Percentiles rank a stretch among this genome's conserved stretches.
phyloP scores from a whole-genome alignment of 2,329 filamentous ascomycete species.

The Neonectria coccinea region DNA sequence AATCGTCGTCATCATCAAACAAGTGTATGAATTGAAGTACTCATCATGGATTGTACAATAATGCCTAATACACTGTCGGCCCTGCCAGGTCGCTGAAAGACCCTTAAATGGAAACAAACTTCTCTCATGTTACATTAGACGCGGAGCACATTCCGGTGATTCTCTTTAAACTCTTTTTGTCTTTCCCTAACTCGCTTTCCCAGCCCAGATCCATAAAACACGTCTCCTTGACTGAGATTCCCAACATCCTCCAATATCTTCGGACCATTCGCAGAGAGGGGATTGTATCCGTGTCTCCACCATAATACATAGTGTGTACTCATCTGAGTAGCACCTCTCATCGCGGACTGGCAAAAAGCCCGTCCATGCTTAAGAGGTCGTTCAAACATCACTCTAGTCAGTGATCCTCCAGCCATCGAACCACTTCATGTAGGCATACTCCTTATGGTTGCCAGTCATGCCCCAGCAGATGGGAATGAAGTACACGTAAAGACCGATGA shows the following conservation, averaged over 20 bases:
- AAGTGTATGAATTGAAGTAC: conserved; percentile 44
- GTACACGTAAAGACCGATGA: conserved; percentile 86
- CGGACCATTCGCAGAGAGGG: conserved; percentile 29
- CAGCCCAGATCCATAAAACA: conserved; percentile 34
- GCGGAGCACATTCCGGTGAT: conserved; percentile 39
- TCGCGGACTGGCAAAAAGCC: conserved; percentile 22
- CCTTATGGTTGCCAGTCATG: conserved; percentile 85
- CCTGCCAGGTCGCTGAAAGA: conserved; percentile 35
- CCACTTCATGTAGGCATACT: conserved; percentile 96
- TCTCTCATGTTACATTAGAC: conserved; percentile 48
- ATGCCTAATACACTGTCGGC: conserved; percentile 48
- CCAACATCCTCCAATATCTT: conserved; percentile 37
- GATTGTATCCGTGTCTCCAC: conserved; percentile 18
- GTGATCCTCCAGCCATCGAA: conserved; percentile 87
- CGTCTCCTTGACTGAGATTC: conserved; percentile 36
- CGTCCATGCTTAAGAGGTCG: conserved; percentile 20
- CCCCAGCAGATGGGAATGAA: conserved; percentile 97
- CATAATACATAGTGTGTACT: conserved; percentile 29
- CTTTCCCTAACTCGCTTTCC: conserved; percentile 39
- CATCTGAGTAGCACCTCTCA: conserved; percentile 30
- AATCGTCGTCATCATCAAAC: conserved; percentile 39
- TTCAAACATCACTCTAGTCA: conserved; percentile 57
- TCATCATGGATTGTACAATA: conserved; percentile 48
- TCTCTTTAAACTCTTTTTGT: conserved; percentile 40
- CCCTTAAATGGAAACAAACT: conserved; percentile 34